phyloP scores from a whole-genome alignment of 139 green algal genomes.

The Asterochloris sp. region DNA sequence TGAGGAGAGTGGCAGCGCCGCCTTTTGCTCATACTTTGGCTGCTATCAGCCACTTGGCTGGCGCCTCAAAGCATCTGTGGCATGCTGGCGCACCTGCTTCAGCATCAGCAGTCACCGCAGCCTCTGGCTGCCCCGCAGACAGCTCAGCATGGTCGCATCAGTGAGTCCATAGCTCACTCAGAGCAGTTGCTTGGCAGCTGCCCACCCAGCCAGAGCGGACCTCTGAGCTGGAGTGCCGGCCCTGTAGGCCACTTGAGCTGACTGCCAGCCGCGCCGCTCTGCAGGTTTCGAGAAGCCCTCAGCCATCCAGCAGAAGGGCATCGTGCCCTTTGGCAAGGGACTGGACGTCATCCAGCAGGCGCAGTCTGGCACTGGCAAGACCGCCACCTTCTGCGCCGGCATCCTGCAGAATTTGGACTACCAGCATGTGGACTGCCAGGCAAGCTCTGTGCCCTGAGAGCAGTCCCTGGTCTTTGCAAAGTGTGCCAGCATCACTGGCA shows the following conservation, averaged over 20 bases:
- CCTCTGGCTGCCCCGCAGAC: no score
- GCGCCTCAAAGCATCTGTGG: no score
- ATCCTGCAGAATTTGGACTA: constrained; percentile 99
- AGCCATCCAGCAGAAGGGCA: constrained; percentile 99
- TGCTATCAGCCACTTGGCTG: not conserved
- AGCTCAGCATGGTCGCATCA: no score
- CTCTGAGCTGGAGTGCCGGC: no score
- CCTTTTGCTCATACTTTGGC: not conserved
- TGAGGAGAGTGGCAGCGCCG: constrained; percentile 31
- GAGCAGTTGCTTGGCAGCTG: not conserved
- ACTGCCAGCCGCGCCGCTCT: not conserved
- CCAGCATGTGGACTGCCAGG: constrained; percentile 88
- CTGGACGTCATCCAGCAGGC: constrained; percentile 99
- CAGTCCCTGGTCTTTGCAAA: no score
- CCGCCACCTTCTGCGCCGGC: constrained; percentile 97
- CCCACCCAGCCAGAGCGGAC: no score
- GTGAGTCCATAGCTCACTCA: no score
- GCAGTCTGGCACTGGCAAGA: constrained; percentile 99
- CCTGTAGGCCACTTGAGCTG: no score
- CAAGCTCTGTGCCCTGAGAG: no score
- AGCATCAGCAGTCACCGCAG: not conserved
- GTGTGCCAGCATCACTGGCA: no score
- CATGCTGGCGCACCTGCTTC: not conserved
- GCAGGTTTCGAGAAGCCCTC: constrained; percentile 99
- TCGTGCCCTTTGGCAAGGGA: constrained; percentile 96